Evolutionary conservation across 257 asterid species (phyloP), one percentile per base, ranked within the genome.

Genomic region (Prunella vulgaris): DNA sequence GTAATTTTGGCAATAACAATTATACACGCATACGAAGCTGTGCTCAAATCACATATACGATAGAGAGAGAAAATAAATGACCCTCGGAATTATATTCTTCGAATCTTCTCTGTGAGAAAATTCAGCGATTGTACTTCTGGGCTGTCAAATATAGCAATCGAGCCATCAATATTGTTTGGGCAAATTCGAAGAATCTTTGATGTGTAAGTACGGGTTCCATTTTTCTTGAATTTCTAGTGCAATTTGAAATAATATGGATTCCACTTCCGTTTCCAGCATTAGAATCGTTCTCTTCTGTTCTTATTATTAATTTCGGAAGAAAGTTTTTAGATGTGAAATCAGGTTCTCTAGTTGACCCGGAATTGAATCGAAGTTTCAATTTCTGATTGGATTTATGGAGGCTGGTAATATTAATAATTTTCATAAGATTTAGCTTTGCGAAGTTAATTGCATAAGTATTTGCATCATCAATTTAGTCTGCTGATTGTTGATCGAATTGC

Each of bases 91-190:
- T 62, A 79, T 75, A 72, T 84, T 78, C 83, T 68, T 57, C 72
- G 84, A 76, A 77, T 79, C 79, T 84, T 75, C 72, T 69, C 46
- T 32, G 72, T 21, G 69, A 57, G 58, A 54, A 37, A 28, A 51
- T 21, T 65, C 66, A 42, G 44, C 68, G 58, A 69, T 62, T 68
- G 9, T 53, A 64, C 68, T 77, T 60, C 70, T 76, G 75, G 85
- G 84, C 86, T 81, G 76, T 67, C 72, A 71, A 66, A 52, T 64
- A 22, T 13, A 44, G 53, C 72, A 74, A 70, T 81, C 76, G 73
- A 84, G 76, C 82, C 71, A 60, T 70, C 73, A 76, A 62, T 28
- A 15, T 70, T 49, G 37, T 42, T 51, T 40, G 66, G 75, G 85
- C 48, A 56, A n/a, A 24, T 75, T 70, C 46, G 64, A 38, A 62